Base-by-base conservation (phyloP, 2,329 filamentous ascomycete genomes). In the Chalaropsis thielavioides region DNA sequence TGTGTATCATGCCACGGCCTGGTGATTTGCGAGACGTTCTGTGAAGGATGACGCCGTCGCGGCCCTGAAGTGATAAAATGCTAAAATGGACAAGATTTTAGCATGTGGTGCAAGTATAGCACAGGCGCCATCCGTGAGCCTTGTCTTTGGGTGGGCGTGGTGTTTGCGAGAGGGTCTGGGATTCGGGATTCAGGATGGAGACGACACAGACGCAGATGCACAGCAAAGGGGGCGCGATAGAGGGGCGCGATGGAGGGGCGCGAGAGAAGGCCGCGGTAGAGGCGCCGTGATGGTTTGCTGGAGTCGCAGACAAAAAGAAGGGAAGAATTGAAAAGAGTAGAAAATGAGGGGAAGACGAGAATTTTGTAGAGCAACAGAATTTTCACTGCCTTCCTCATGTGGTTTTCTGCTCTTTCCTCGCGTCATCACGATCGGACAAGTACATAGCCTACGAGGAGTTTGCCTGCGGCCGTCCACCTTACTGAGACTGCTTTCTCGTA, bases 71-170 rank as follows among this genome's bases (percentile, higher is more conserved):
- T 58, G 15, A 27, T 19, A 58, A 56, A 56, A 31, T 13, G 24
- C 22, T 17, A 15, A n/a, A 17, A 46, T 17, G 17, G 11, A 3
- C 31, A 31, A 31, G 31, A 31, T 31, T 31, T 27, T 11, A 24
- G 46, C 19, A 51, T n/a, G 19, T 15, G 46, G 46, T 51, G 54
- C 54, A 58, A 31, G 54, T 58, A 58, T 58, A 58, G 54, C 54
- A 58, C 54, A 10, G 17, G 54, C 54, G 17, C 17, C 7, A 58
- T 58, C 35, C 38, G 27, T 58, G 54, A 58, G 54, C 54, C 54
- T 58, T 31, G 27, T 19, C 27, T 19, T 15, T 19, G 54, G 54
- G 54, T 31, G 17, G 17, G 17, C 11, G 31, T 44, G 41, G 41
- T 7, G 15, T 35, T 19, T 27, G n/a, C n/a, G n/a, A n/a, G 51